Percentiles rank a stretch among this genome's conserved stretches.
These are phyloP conservation scores for Cladosporium velox DNA, from an alignment of 2,329 filamentous ascomycete species.

Conservation along the genomic window DNA sequence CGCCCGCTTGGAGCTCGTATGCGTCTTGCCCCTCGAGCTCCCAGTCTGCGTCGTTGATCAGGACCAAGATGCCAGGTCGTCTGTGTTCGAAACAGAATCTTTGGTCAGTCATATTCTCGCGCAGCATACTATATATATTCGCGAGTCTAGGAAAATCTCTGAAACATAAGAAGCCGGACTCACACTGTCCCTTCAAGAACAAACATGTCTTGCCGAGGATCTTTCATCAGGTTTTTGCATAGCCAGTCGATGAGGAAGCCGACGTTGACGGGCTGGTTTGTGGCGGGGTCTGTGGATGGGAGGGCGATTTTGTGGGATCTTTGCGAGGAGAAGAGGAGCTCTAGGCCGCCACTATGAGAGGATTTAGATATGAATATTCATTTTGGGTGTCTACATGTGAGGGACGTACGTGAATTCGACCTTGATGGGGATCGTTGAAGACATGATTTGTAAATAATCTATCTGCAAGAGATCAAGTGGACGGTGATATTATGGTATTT, in stretches of 20 bases:
- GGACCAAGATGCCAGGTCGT: constrained; percentile 89
- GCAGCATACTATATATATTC: not conserved
- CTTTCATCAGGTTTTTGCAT: constrained; percentile 80
- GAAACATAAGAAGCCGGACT: constrained; percentile 44
- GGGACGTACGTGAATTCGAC: constrained; percentile 69
- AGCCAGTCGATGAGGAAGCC: constrained; percentile 77
- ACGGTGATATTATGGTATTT: not conserved
- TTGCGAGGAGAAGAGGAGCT: constrained; percentile 88
- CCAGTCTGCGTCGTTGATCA: constrained; percentile 99
- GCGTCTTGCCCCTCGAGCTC: constrained; percentile 92
- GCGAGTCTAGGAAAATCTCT: not conserved
- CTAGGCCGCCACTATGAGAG: constrained; percentile 71
- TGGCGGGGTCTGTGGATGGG: constrained; percentile 59
- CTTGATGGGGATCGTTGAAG: constrained; percentile 55
- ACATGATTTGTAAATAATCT: constrained; percentile 22
- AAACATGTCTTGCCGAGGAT: constrained; percentile 83
- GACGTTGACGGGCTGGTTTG: constrained; percentile 66
- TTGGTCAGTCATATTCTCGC: not conserved
- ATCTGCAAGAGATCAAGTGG: not conserved
- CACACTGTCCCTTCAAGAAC: constrained; percentile 86
- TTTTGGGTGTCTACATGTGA: not conserved
- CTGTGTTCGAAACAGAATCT: constrained; percentile 50
- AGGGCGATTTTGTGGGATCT: constrained; percentile 70
- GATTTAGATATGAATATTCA: not conserved
- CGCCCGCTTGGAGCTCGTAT: constrained; percentile 77